Conservation (phyloP, 495 filamentous ascomycete genomes). For the Peziza echinospora region DNA sequence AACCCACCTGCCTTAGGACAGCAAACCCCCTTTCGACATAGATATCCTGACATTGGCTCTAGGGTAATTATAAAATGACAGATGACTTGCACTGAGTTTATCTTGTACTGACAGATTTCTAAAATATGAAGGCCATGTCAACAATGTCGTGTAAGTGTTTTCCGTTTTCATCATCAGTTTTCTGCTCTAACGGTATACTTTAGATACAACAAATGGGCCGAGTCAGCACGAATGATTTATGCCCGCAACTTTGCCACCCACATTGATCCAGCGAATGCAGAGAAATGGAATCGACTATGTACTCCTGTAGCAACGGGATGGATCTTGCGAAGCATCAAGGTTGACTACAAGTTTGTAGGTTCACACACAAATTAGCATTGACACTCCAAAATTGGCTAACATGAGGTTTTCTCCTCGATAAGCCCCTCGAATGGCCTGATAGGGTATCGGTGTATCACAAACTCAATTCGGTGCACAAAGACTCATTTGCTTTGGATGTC, state of each 20-base stretch:
- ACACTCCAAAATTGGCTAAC: no score
- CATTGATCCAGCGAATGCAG: conserved; percentile 41
- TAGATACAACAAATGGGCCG: conserved; percentile 62
- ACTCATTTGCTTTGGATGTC: conserved; percentile 35
- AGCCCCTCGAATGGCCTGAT: conserved; percentile 84
- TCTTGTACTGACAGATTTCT: no score
- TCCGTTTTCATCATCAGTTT: background rate
- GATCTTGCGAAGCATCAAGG: conserved; percentile 59
- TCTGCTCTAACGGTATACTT: background rate
- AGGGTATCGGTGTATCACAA: conserved; percentile 76
- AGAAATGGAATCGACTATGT: conserved; percentile 50
- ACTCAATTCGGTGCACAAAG: conserved; percentile 30
- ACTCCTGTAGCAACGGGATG: conserved; percentile 44
- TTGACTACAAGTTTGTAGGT: conserved; percentile 79
- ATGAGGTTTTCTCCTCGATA: no score
- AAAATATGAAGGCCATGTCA: conserved; percentile 55
- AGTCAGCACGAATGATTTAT: conserved; percentile 70
- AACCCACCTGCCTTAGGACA: no score
- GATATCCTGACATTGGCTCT: no score
- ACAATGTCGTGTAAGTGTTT: conserved; percentile 36
- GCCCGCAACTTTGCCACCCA: conserved; percentile 48
- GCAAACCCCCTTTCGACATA: no score
- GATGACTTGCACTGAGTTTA: no score
- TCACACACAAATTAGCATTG: background rate
- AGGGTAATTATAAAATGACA: no score